Percentiles rank a stretch among this genome's conserved stretches.
Evolutionary conservation across 2,329 filamentous ascomycete genomes (phyloP).

Genomic region (Venturia oleaginea): DNA sequence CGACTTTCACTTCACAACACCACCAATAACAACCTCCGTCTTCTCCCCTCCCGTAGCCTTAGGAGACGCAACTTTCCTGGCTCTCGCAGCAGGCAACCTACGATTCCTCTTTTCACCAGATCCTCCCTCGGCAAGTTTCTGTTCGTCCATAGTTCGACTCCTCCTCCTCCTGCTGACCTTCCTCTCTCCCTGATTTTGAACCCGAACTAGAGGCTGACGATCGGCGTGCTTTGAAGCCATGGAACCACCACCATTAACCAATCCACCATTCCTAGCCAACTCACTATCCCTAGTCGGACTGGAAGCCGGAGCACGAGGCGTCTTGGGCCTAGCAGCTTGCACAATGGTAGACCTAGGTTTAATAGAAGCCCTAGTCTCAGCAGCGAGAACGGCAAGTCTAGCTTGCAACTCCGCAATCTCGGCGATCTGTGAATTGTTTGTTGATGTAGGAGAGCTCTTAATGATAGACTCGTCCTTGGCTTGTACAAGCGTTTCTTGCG

Average conservation of each 20-base stretch:
- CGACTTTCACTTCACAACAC: neutral
- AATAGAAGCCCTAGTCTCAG: neutral
- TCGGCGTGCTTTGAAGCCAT: neutral
- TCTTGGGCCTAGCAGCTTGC: neutral
- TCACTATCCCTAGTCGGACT: neutral
- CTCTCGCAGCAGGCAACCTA: neutral
- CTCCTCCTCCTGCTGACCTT: neutral
- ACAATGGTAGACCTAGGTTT: neutral
- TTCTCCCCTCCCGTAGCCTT: neutral
- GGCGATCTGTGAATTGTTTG: too few species aligned
- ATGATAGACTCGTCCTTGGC: neutral
- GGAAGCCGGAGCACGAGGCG: neutral
- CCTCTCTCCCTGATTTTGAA: neutral
- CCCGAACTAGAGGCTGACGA: neutral
- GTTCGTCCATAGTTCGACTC: neutral
- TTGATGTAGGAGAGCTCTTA: neutral
- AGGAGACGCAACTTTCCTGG: neutral
- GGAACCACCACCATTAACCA: neutral
- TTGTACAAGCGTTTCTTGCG: neutral
- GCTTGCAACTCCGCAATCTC: neutral
- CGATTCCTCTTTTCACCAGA: neutral
- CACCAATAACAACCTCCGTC: neutral
- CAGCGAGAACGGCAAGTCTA: neutral
- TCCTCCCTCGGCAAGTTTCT: neutral
- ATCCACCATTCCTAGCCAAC: too few species aligned